Evolutionary conservation across 805 yeast species (phyloP).

Genomic region (Ogataea glucozyma): DNA sequence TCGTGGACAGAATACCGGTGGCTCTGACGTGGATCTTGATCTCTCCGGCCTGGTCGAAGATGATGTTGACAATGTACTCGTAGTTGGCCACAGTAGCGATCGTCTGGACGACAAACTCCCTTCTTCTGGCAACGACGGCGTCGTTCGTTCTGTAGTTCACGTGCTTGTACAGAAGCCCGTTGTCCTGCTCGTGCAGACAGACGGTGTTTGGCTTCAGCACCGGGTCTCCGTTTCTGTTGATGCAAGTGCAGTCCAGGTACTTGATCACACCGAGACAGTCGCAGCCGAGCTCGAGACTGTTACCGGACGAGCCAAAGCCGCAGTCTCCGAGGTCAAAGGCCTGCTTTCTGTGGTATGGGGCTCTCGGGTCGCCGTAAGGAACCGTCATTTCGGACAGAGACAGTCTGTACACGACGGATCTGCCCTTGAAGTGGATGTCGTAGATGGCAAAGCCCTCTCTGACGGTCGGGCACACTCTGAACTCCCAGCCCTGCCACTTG

Average conservation of each 20-base stretch:
- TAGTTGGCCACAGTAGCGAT: slow-evolving; percentile 85
- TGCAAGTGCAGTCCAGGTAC: slow-evolving; percentile 64
- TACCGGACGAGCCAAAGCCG: slow-evolving; percentile 76
- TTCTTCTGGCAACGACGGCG: slow-evolving; percentile 74
- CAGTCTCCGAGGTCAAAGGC: slow-evolving; percentile 86
- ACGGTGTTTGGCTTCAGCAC: slow-evolving; percentile 64
- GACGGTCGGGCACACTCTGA: slow-evolving; percentile 65
- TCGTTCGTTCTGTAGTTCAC: slow-evolving; percentile 72
- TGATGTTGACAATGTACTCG: slow-evolving; percentile 72
- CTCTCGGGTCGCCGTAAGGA: slow-evolving; percentile 84
- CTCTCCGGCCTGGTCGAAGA: slow-evolving; percentile 77
- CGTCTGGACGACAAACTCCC: slow-evolving; percentile 77
- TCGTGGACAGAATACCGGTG: slow-evolving; percentile 83
- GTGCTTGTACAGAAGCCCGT: slow-evolving; percentile 76
- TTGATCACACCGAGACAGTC: slow-evolving; percentile 81
- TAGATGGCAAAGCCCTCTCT: slow-evolving; percentile 81
- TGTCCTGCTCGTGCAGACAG: slow-evolving; percentile 80
- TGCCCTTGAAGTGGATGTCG: slow-evolving; percentile 72
- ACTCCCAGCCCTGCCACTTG: slow-evolving; percentile 84
- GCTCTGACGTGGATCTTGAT: slow-evolving; percentile 80
- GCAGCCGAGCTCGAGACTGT: slow-evolving; percentile 70
- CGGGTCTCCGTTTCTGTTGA: slow-evolving; percentile 61
- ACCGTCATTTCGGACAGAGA: slow-evolving; percentile 84
- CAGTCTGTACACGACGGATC: slow-evolving; percentile 71
- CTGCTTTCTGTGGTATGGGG: slow-evolving; percentile 82